A percentile compares a stretch with the other conserved stretches of the same genome.
These are phyloP conservation scores for Apostasia shenzhenica DNA, from an alignment of 106 monocot species.

Conservation along the genomic window DNA sequence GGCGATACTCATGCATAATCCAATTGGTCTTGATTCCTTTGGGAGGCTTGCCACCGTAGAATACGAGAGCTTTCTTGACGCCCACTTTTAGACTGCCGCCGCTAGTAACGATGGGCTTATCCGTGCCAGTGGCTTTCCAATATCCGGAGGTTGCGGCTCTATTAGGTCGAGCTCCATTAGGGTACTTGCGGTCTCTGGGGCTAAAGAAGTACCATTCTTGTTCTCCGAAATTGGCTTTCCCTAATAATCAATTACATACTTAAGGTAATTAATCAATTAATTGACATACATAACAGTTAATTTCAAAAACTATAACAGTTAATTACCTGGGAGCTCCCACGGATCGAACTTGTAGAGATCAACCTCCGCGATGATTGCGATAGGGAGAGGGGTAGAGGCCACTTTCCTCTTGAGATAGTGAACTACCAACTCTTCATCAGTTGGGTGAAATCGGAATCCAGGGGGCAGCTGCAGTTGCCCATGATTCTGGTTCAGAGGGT, in stretches of 20 bases:
- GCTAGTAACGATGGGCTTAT: conserved; percentile 9
- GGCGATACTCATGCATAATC: conserved; percentile 28
- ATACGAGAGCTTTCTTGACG: conserved; percentile 19
- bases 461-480: conserved; percentile 10
- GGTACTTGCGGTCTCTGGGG: conserved; percentile 14
- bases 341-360: not conserved
- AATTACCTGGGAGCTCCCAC: conserved; percentile 15
- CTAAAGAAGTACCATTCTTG: conserved; percentile 21
- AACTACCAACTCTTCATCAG: conserved; percentile 22
- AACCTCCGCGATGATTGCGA: conserved; percentile 15
- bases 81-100: conserved; percentile 7
- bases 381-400: conserved; percentile 14
- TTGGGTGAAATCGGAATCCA: conserved; percentile 12
- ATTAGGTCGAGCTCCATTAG: conserved; percentile 14
- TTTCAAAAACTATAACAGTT: not conserved
- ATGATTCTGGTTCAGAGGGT: not conserved
- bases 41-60: conserved; percentile 20
- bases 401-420: conserved; percentile 26
- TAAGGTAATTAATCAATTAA: not conserved
- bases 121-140: conserved; percentile 13
- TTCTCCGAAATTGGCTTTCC: conserved; percentile 14
- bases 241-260: not conserved
- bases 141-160: conserved; percentile 12
- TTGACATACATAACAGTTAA: not conserved
- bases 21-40: conserved; percentile 25